These are phyloP conservation scores for Malus fusca DNA, from an alignment of 306 rosid species.

Conservation along the genomic window DNA sequence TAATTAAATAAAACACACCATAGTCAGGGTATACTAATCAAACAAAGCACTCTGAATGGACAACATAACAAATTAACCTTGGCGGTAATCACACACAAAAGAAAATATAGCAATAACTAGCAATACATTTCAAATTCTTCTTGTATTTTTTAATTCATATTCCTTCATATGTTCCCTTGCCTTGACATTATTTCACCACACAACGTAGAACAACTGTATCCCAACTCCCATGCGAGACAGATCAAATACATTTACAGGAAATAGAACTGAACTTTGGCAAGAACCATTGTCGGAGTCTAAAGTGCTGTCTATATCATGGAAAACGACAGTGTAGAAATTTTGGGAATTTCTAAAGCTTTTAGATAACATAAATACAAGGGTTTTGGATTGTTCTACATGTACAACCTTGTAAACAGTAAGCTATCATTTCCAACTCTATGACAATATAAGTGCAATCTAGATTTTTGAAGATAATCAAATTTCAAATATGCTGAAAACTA, in stretches of 20 bases:
- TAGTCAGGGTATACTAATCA: conserved; percentile 26
- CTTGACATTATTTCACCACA: not conserved
- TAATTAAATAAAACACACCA: conserved; percentile 26
- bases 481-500: not conserved
- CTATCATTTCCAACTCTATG: not conserved
- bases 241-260: not conserved
- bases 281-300: not conserved
- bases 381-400: not conserved
- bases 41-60: conserved; percentile 1
- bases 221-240: not conserved
- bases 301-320: not conserved
- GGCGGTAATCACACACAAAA: not conserved
- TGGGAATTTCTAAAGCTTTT: not conserved
- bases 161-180: not conserved
- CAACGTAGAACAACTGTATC: not conserved
- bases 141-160: not conserved
- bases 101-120: not conserved
- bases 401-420: not conserved
- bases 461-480: not conserved
- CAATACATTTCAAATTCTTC: not conserved
- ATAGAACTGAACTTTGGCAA: not conserved
- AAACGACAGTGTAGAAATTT: not conserved
- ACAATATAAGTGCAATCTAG: conserved; percentile 5
- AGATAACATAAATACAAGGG: not conserved
- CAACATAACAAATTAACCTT: not conserved